phyloP scores from a whole-genome alignment of 176 grass and related monocot species.

The Aegilops tauschii region DNA sequence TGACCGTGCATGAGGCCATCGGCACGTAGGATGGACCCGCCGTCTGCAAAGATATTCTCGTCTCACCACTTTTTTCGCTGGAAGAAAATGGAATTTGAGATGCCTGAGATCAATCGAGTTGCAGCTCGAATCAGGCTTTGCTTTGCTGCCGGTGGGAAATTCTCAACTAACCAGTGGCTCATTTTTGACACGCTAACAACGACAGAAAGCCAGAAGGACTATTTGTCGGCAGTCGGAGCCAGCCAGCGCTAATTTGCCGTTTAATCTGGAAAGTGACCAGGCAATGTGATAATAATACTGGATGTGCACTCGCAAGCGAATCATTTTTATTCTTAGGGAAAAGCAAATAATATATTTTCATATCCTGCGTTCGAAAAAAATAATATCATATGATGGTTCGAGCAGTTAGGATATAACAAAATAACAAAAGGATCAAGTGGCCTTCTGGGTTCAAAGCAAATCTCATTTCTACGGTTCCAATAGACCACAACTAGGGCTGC shows the following conservation, averaged over 20 bases:
- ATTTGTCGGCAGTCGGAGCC: conserved; percentile 18
- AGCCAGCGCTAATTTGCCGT: not conserved
- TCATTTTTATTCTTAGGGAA: too few species aligned
- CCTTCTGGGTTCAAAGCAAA: too few species aligned
- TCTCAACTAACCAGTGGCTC: not conserved
- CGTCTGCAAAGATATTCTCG: not conserved
- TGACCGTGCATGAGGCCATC: not conserved
- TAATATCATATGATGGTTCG: too few species aligned
- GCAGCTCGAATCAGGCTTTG: not conserved
- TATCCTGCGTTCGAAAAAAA: too few species aligned
- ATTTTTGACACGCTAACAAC: not conserved
- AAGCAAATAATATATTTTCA: too few species aligned
- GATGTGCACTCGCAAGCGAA: too few species aligned
- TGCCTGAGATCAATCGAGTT: not conserved
- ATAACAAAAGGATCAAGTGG: too few species aligned
- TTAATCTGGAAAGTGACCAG: not conserved
- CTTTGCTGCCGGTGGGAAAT: not conserved
- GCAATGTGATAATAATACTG: not conserved
- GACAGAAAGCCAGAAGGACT: not conserved
- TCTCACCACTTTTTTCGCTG: not conserved
- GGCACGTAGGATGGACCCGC: not conserved
- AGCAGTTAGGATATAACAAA: too few species aligned
- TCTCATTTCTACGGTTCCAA: too few species aligned
- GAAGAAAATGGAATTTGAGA: not conserved
- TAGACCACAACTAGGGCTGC: too few species aligned